phyloP scores from a whole-genome alignment of 371 early-diverging fungal genomes.

The Mortierella sp. region DNA sequence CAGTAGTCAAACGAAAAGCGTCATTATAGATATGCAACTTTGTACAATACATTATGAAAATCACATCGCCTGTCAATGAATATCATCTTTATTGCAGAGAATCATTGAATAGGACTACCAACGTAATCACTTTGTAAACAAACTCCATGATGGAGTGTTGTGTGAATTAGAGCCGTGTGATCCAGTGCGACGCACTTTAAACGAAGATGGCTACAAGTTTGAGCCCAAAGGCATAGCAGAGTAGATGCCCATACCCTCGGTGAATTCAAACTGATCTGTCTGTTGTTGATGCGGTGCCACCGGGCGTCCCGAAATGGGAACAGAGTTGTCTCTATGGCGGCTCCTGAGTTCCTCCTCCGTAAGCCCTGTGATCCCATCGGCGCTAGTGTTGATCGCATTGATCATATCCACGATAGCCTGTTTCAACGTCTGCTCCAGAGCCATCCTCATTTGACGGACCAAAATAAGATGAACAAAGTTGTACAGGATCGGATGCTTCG shows the following conservation, averaged over 20 bases:
- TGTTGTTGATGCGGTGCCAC: neutral
- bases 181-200: neutral
- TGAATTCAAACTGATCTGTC: neutral
- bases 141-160: neutral
- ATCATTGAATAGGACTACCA: neutral
- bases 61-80: neutral
- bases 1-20: neutral
- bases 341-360: constrained; percentile 17
- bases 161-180: neutral
- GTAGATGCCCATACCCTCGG: constrained; percentile 1
- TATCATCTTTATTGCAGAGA: neutral
- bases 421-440: constrained; percentile 24
- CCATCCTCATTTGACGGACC: constrained; percentile 24
- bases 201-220: neutral
- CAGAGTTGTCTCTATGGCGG: neutral
- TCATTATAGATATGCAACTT: neutral
- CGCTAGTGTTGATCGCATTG: constrained; percentile 19
- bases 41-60: constrained; percentile 1
- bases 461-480: constrained; percentile 12
- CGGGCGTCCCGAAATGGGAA: neutral
- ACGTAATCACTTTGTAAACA: neutral
- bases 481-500: constrained; percentile 33
- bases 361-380: constrained; percentile 22
- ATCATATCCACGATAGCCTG: constrained; percentile 21
- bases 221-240: neutral